phyloP scores from a whole-genome alignment of 148 eudicot species.

The Heliamphora exappendiculata region DNA sequence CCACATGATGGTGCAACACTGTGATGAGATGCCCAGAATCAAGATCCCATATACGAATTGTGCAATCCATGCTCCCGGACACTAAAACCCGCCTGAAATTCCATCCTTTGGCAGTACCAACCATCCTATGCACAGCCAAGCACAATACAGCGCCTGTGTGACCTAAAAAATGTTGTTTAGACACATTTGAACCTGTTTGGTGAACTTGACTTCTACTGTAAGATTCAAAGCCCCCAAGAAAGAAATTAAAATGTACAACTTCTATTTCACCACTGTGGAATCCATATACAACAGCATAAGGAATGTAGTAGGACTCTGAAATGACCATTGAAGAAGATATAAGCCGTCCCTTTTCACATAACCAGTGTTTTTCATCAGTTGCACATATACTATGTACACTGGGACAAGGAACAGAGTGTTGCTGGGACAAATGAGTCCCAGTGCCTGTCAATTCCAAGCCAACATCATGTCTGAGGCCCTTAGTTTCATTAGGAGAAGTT shows the following conservation, averaged over 20 bases:
- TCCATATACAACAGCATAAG: constrained; percentile 86
- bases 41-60: constrained; percentile 89
- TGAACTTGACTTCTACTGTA: constrained; percentile 18
- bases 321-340: constrained; percentile 88
- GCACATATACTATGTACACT: constrained; percentile 13
- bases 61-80: constrained; percentile 91
- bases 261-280: constrained; percentile 76
- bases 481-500: constrained; percentile 11
- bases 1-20: constrained; percentile 94
- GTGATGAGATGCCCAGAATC: constrained; percentile 50
- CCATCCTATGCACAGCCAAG: constrained; percentile 75
- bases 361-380: constrained; percentile 26
- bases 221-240: constrained; percentile 28
- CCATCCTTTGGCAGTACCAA: constrained; percentile 28
- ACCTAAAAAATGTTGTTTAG: constrained; percentile 55
- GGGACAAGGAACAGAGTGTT: constrained; percentile 7
- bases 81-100: constrained; percentile 42
- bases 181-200: constrained; percentile 28
- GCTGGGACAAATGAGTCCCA: constrained; percentile 9
- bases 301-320: constrained; percentile 51
- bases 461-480: constrained; percentile 16
- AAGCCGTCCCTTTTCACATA: constrained; percentile 26
- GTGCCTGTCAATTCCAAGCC: neutral
- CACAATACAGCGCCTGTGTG: constrained; percentile 82
- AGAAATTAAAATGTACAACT: constrained; percentile 46